A percentile compares a stretch with the other conserved stretches of the same genome.
Evolutionary conservation across 306 rosid species (phyloP).

Genomic region (Trichosanthes truncata): DNA sequence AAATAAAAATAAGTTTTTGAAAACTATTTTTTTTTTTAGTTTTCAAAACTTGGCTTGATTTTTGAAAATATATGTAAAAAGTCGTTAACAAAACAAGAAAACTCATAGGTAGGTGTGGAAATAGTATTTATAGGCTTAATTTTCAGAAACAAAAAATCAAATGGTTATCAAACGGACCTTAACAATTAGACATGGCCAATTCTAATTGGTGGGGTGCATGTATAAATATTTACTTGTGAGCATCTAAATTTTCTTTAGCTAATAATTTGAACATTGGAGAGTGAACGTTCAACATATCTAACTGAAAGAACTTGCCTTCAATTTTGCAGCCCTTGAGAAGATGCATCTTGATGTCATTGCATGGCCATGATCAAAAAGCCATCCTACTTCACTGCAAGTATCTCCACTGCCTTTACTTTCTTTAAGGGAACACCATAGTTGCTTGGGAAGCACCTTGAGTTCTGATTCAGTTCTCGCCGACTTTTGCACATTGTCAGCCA

Average conservation of each 20-base stretch:
- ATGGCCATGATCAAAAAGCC: slow-evolving; percentile 62
- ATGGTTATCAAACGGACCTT: too few relatives aligned
- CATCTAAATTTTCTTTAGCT: not conserved
- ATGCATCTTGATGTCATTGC: slow-evolving; percentile 72
- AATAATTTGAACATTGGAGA: not conserved
- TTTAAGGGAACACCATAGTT: slow-evolving; percentile 75
- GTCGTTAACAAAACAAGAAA: too few relatives aligned
- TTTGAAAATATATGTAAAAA: too few relatives aligned
- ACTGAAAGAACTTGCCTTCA: slow-evolving; percentile 55
- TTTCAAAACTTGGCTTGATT: too few relatives aligned
- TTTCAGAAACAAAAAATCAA: too few relatives aligned
- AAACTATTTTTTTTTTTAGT: too few relatives aligned
- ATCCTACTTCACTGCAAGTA: slow-evolving; percentile 66
- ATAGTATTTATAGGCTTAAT: too few relatives aligned
- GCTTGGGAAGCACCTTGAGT: slow-evolving; percentile 69
- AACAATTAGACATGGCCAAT: not conserved
- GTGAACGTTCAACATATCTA: not conserved
- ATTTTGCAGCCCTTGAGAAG: slow-evolving; percentile 46
- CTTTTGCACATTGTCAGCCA: slow-evolving; percentile 23
- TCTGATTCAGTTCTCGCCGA: slow-evolving; percentile 44
- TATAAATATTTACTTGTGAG: not conserved
- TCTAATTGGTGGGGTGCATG: not conserved
- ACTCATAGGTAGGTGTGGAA: too few relatives aligned
- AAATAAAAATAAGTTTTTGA: too few relatives aligned
- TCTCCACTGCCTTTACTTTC: slow-evolving; percentile 36